Conservation (phyloP, 2,329 filamentous ascomycete species). For the Hymenoscyphus linearis region DNA sequence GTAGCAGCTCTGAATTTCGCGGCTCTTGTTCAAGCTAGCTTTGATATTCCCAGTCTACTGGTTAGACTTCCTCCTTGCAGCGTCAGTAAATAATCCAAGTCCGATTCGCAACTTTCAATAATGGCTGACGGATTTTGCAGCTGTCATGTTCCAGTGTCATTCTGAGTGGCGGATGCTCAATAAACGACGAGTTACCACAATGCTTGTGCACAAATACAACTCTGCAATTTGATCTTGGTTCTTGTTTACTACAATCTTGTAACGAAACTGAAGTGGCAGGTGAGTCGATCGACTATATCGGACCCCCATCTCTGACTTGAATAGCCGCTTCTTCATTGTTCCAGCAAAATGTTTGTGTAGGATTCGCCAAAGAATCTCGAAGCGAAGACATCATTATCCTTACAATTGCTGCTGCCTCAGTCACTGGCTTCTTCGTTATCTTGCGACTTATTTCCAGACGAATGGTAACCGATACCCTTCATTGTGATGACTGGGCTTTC, state of each 20-base stretch:
- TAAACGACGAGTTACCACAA: neutral
- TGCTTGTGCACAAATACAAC: conserved; percentile 16
- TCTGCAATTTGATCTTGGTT: conserved; percentile 11
- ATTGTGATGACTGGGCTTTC: conserved; percentile 20
- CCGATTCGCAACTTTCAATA: neutral
- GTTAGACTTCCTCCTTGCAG: neutral
- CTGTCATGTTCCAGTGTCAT: neutral
- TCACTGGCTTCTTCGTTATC: conserved; percentile 15
- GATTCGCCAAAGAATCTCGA: conserved; percentile 12
- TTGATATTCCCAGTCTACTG: neutral
- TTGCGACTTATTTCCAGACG: conserved; percentile 17
- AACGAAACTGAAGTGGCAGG: conserved; percentile 5
- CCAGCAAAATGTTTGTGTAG: conserved; percentile 16
- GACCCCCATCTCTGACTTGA: neutral
- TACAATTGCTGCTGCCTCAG: conserved; percentile 9
- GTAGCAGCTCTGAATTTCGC: neutral
- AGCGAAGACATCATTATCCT: conserved; percentile 12
- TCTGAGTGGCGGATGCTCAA: neutral
- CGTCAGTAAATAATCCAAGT: neutral
- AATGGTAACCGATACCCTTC: conserved; percentile 13
- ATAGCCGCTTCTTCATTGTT: conserved; percentile 7
- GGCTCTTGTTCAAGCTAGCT: neutral
- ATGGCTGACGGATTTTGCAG: neutral
- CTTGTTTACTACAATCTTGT: conserved; percentile 12
- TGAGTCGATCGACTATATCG: neutral